These are phyloP conservation scores for Salvia splendens DNA, from an alignment of 257 asterid genomes.

Conservation along the genomic window DNA sequence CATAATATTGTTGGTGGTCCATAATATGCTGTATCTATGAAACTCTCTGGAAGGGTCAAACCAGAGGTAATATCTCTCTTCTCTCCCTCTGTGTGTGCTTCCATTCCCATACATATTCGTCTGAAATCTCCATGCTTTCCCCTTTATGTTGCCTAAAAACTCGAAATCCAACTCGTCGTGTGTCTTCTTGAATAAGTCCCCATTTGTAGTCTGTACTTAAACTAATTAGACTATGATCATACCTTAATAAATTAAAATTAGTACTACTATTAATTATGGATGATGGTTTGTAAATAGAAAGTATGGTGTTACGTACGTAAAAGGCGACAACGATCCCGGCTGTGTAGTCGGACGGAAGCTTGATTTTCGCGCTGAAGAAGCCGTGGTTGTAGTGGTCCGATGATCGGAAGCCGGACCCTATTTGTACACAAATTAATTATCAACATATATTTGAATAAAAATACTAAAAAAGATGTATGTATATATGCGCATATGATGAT, in stretches of 20 bases:
- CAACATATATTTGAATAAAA: neutral
- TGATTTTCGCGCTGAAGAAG: constrained; percentile 84
- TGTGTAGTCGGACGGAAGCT: constrained; percentile 81
- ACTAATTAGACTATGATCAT: neutral
- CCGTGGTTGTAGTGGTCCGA: constrained; percentile 82
- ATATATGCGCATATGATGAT: too few species aligned
- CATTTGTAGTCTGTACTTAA: constrained; percentile 64
- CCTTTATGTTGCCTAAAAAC: constrained; percentile 77
- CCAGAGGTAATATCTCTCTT: constrained; percentile 79
- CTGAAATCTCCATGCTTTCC: constrained; percentile 96
- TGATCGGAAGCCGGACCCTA: constrained; percentile 92
- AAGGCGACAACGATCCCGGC: constrained; percentile 95
- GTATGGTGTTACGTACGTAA: constrained; percentile 45
- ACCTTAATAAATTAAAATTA: too few species aligned
- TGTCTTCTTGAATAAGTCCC: constrained; percentile 57
- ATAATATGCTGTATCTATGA: constrained; percentile 71
- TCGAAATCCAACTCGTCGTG: constrained; percentile 94
- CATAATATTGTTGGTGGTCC: constrained; percentile 82
- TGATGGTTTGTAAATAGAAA: too few species aligned
- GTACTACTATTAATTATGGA: too few species aligned
- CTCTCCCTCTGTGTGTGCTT: constrained; percentile 83
- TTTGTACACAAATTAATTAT: neutral
- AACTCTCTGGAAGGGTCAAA: constrained; percentile 81
- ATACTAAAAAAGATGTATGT: neutral
- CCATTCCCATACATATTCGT: constrained; percentile 95